These are phyloP conservation scores for Collybia sordida DNA, from an alignment of 768 basidiomycete species.

Conservation along the genomic window DNA sequence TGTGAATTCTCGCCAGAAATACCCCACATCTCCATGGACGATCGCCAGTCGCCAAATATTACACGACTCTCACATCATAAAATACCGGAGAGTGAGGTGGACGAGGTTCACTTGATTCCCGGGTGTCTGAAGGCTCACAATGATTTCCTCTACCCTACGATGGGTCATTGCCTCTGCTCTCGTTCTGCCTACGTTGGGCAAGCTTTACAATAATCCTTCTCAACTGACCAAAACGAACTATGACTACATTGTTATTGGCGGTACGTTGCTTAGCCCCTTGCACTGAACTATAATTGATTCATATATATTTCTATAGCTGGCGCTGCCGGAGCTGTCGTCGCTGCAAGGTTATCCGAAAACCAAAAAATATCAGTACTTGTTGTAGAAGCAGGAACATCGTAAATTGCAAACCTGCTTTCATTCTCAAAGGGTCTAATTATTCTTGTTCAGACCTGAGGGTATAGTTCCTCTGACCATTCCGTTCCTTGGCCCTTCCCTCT, in stretches of 20 bases:
- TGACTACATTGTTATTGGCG: conserved; percentile 10
- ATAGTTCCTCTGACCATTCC: conserved; percentile 1
- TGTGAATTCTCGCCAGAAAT: too few species aligned
- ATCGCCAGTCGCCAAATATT: too few species aligned
- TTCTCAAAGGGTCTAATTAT: conserved; percentile 14
- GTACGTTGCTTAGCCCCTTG: neutral
- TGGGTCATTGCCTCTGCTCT: conserved; percentile 4
- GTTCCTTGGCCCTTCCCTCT: conserved; percentile 6
- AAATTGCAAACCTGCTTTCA: neutral
- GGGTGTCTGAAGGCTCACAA: neutral
- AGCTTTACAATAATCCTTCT: conserved; percentile 5
- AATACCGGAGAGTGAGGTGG: too few species aligned
- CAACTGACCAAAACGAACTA: conserved; percentile 7
- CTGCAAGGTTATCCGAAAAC: conserved; percentile 18
- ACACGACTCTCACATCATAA: too few species aligned
- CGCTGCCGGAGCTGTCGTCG: conserved; percentile 21
- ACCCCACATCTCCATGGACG: too few species aligned
- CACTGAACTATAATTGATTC: neutral
- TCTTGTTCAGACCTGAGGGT: conserved; percentile 2
- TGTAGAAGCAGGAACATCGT: conserved; percentile 18
- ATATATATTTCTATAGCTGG: conserved; percentile 9
- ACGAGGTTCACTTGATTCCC: neutral
- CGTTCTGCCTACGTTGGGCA: conserved; percentile 1
- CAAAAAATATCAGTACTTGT: conserved; percentile 8
- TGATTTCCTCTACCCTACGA: conserved; percentile 3